phyloP scores from a whole-genome alignment of 2,329 filamentous ascomycete genomes.

The Didymellaceae sp. region DNA sequence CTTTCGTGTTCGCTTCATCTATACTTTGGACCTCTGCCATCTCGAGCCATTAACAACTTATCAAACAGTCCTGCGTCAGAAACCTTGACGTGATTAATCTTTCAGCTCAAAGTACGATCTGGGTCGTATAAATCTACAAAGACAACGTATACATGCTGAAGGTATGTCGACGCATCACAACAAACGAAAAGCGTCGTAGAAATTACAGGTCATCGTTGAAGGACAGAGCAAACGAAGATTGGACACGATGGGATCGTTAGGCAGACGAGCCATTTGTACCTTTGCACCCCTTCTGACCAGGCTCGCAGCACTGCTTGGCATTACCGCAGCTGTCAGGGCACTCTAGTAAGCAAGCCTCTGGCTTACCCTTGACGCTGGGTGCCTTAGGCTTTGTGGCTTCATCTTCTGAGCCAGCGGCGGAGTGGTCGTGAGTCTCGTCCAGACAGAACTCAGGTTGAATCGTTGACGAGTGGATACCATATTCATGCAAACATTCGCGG shows the following conservation, averaged over 20 bases:
- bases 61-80: too few relatives aligned
- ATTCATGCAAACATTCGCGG: conserved; percentile 87
- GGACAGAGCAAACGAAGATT: neutral
- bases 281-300: conserved; percentile 36
- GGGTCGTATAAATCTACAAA: too few relatives aligned
- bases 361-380: conserved; percentile 45
- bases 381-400: conserved; percentile 43
- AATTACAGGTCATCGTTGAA: neutral
- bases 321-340: conserved; percentile 53
- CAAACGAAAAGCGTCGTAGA: conserved; percentile 19
- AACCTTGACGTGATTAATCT: too few relatives aligned
- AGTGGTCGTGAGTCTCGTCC: conserved; percentile 53
- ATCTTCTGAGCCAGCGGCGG: conserved; percentile 40
- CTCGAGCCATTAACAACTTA: too few relatives aligned
- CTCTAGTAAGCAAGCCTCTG: conserved; percentile 51
- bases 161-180: too few relatives aligned
- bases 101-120: too few relatives aligned
- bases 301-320: conserved; percentile 52
- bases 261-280: conserved; percentile 25
- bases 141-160: too few relatives aligned
- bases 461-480: conserved; percentile 95
- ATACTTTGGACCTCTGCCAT: too few relatives aligned
- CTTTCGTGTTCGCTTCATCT: too few relatives aligned
- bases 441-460: conserved; percentile 87
- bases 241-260: conserved; percentile 4